Base-by-base conservation (phyloP, 2,329 filamentous ascomycete genomes). In the Arthroderma sp. region DNA sequence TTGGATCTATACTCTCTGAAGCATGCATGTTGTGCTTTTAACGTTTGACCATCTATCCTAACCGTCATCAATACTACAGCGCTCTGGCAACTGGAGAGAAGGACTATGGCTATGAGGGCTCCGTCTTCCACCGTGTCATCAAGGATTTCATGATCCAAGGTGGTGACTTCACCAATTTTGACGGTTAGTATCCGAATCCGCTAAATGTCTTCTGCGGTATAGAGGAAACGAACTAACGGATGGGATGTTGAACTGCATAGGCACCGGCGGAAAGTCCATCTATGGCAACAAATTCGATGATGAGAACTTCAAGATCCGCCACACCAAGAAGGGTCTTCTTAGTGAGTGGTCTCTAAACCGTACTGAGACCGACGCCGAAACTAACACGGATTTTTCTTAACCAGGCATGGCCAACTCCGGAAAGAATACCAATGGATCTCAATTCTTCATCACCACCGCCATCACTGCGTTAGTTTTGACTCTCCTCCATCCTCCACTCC, bases 241-340 rank as follows among this genome's bases (percentile, higher is more conserved):
- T 22, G 15, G 15, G 15, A 46, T 38, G 38, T 34, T 37, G 10
- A 22, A 8, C 32, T 30, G 8, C 15, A 11, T 38, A 69, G 71
- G 78, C 48, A 82, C 77, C 50, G 78, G 78, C 50, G 78, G 78
- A 53, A 79, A 80, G 67, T 79, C 75, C 48, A 81, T 82, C 63
- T 82, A 81, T 58, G 77, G 78, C 52, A 65, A 69, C 49, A 80
- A 80, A 65, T 82, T 82, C 62, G 65, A 70, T 42, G 78, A 82
- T 53, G 78, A 82, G 72, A 82, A 82, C 72, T 80, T 82, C 69
- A 80, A 81, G 69, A 68, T 81, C 58, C 78, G 78, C 66, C 77
- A 81, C 68, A 78, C 68, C 63, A 77, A 77, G 64, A 75, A 73
- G 59, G 77, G 77, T 48, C 68, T 77, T 45, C 64, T 82, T 51